Percentiles rank a stretch among this genome's conserved stretches.
Conservation (phyloP, 1,139 yeast genomes). For the Zygosaccharomyces pseudobailii region DNA sequence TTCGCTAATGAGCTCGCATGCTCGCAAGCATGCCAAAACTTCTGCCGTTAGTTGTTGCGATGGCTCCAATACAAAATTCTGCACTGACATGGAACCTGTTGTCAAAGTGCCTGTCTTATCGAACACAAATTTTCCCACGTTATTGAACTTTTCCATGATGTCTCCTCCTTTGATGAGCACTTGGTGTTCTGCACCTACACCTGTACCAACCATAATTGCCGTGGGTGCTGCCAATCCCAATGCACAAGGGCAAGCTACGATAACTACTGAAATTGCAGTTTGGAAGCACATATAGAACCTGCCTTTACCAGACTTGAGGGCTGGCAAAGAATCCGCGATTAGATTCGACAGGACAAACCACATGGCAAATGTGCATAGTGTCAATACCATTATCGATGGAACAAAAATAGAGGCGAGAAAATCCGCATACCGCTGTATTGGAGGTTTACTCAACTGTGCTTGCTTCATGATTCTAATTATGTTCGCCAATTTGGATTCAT, state of each 20-base stretch:
- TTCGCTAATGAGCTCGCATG: conserved; percentile 68
- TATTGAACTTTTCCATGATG: conserved; percentile 68
- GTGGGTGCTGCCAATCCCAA: conserved; percentile 96
- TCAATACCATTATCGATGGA: conserved; percentile 60
- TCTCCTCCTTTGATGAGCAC: conserved; percentile 93
- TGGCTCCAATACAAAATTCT: conserved; percentile 20
- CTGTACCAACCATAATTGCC: conserved; percentile 98
- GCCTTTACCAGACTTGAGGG: conserved; percentile 54
- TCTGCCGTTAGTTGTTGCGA: conserved; percentile 9
- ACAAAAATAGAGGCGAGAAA: conserved; percentile 81
- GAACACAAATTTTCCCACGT: conserved; percentile 65
- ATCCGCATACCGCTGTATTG: conserved; percentile 87
- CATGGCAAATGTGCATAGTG: conserved; percentile 58
- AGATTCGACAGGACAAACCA: conserved; percentile 55
- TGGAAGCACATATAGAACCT: conserved; percentile 66
- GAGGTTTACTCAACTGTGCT: conserved; percentile 85
- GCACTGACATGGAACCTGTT: conserved; percentile 69
- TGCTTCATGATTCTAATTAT: conserved; percentile 82
- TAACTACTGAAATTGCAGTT: conserved; percentile 87
- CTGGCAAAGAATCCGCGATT: conserved; percentile 45
- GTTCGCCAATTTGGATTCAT: conserved; percentile 79
- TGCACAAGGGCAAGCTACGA: conserved; percentile 98
- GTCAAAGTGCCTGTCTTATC: conserved; percentile 98
- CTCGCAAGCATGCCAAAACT: conserved; percentile 39
- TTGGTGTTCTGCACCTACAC: conserved; percentile 88